Base-by-base conservation (phyloP, 1,284 basidiomycete species). In the Heterobasidion annosum region DNA sequence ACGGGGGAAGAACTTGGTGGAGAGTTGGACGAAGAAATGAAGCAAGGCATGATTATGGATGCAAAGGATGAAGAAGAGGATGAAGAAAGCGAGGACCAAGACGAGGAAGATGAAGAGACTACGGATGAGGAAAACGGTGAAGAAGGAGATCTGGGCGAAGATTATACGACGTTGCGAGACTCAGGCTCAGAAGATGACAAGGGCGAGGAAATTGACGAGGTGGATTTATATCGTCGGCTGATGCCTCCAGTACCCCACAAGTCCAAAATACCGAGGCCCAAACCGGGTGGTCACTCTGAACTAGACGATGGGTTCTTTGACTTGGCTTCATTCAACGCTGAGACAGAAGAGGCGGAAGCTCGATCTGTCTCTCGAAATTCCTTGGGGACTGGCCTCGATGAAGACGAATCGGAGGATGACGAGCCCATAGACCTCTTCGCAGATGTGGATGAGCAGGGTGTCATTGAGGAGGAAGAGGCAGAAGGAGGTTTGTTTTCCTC, bases 241-340 rank as follows among this genome's bases (percentile, higher is more conserved):
- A 15, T 37, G 34, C 10, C 35, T 9, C 18, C 46, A 12, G 18
- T 19, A 19, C 3, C 33, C 7, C 46, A 13, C 46, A 25, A 12
- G 6, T 32, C 12, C 7, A 12, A 19, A 48, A 12, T 16, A 10
- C 34, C 34, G 12, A 50, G n/a, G 16, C 13, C 18, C 1, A 50
- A 37, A n/a, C 33, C 25, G 35, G 15, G 34, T 13, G 63, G 67
- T 16, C 77, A 83, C 59, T 76, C 84, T 6, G 80, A 79, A 49
- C 79, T 98, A n/a, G 89, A 98, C 69, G 96, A 98, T 67, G 83
- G 79, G 32, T 98, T 99, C 74, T 99, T 99, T 71, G 83, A 90
- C 54, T 81, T 98, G 54, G 83, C 85, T 54, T 78, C 84, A 19
- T 98, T 99, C 74, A 97, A 98, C 66, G 80, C 85, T 4, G 83